Evolutionary conservation across 331 rosid species (phyloP), one percentile per base, ranked within the genome.

Genomic region (Acacia concinna): DNA sequence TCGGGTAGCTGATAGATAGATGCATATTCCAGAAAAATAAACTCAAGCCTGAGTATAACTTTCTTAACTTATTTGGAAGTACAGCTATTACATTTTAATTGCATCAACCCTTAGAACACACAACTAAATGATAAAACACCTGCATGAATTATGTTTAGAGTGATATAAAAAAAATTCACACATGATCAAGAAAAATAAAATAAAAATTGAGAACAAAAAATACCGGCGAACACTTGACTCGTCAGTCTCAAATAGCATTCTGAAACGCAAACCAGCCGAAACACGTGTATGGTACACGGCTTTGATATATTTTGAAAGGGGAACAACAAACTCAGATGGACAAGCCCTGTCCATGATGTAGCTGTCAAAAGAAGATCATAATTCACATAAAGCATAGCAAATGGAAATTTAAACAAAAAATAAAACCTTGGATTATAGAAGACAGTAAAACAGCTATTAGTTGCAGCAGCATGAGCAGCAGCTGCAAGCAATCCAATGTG

Each of bases 401-500:
- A 51, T 3, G 79, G 81, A 68, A 60, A 30, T 27, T 49, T 10
- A 54, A 69, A 75, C 46, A 67, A 54, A 6, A 37, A 21, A 56
- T 34, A 68, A 73, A 80, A 93, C 97, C 97, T 91, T 65, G 97
- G 97, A 81, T 93, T 93, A 79, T 84, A 93, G 82, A 93, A 93
- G 79, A 93, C 91, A 18, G 97, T 93, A 86, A 93, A 93, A 70
- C 97, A 91, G 85, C 97, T 93, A 85, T 88, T 89, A 23, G 97
- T 93, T 81, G 97, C 90, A n/a, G 97, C 91, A 43, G 97, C 97
- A 87, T 93, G 97, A 73, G 97, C 97, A 11, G 97, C 97, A 79
- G 97, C 97, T 17, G 97, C 97, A 76, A 93, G 97, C 76, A 93
- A 94, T 73, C 97, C 97, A 59, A 93, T 93, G 85, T 93, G 97